Conservation (phyloP, 1,284 basidiomycete genomes). For the Pholiota adiposa region DNA sequence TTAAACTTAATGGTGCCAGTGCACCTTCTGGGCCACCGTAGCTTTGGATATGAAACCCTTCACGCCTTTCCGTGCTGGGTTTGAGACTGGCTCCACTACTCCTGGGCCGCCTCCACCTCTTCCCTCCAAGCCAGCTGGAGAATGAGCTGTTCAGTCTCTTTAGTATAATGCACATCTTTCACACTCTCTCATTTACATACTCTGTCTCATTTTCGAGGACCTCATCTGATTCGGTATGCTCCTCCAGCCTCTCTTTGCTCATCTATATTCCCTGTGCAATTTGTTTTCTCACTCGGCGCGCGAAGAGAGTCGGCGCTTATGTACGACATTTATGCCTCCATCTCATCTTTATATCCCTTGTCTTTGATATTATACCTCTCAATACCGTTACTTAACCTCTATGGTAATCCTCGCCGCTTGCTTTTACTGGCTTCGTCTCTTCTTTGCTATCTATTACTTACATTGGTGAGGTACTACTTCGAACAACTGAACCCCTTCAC, state of each 20-base stretch:
- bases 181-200: not conserved
- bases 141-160: not conserved
- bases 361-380: slow-evolving; percentile 2
- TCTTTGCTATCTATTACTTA: not conserved
- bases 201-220: not conserved
- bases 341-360: slow-evolving; percentile 8
- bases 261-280: not conserved
- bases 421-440: not conserved
- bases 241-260: not conserved
- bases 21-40: slow-evolving; percentile 15
- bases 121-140: slow-evolving; percentile 38
- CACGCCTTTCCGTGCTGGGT: slow-evolving; percentile 44
- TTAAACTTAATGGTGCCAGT: slow-evolving; percentile 21
- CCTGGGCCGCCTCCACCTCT: slow-evolving; percentile 41
- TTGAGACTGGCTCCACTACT: slow-evolving; percentile 26
- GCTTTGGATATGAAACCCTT: slow-evolving; percentile 44
- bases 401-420: not conserved
- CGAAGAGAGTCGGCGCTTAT: not conserved
- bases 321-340: not conserved
- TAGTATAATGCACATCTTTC: no score
- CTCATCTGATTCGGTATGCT: not conserved
- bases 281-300: not conserved
- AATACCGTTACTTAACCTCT: not conserved
- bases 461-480: no score
- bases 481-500: no score